Evolutionary conservation across 257 asterid genomes (phyloP).

Genomic region (Ilex aquifolium): DNA sequence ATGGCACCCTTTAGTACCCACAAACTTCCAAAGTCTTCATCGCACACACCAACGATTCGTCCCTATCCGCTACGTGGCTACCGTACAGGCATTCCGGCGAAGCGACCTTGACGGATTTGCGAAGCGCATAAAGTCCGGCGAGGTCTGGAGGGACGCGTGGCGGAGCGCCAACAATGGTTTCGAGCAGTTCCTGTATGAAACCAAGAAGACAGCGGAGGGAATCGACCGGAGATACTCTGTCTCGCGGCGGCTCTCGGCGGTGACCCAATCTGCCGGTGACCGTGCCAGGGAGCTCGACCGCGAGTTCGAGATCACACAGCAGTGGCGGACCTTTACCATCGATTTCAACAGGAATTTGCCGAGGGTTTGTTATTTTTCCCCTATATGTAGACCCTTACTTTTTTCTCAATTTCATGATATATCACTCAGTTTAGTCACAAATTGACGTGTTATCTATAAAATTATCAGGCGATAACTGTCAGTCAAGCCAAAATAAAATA

Average conservation of each 20-base stretch:
- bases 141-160: slow-evolving; percentile 80
- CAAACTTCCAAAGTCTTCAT: slow-evolving; percentile 11
- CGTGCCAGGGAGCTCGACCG: slow-evolving; percentile 83
- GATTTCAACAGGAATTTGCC: slow-evolving; percentile 78
- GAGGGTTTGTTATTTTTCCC: slow-evolving; percentile 35
- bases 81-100: slow-evolving; percentile 65
- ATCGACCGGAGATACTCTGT: slow-evolving; percentile 72
- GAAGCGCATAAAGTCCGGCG: slow-evolving; percentile 61
- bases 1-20: slow-evolving; percentile 54
- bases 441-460: too few relatives aligned
- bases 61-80: slow-evolving; percentile 26
- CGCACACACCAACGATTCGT: slow-evolving; percentile 8
- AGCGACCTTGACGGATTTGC: slow-evolving; percentile 87
- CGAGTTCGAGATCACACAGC: slow-evolving; percentile 58
- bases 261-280: slow-evolving; percentile 54
- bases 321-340: slow-evolving; percentile 64
- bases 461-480: too few relatives aligned
- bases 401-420: too few relatives aligned
- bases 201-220: slow-evolving; percentile 83
- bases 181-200: slow-evolving; percentile 68
- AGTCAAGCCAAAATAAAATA: too few relatives aligned
- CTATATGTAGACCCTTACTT: background rate
- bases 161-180: slow-evolving; percentile 76
- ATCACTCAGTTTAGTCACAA: too few relatives aligned
- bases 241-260: slow-evolving; percentile 43